Conservation (phyloP, 495 filamentous ascomycete species). For the Pseudomonodictys pantanalensis region DNA sequence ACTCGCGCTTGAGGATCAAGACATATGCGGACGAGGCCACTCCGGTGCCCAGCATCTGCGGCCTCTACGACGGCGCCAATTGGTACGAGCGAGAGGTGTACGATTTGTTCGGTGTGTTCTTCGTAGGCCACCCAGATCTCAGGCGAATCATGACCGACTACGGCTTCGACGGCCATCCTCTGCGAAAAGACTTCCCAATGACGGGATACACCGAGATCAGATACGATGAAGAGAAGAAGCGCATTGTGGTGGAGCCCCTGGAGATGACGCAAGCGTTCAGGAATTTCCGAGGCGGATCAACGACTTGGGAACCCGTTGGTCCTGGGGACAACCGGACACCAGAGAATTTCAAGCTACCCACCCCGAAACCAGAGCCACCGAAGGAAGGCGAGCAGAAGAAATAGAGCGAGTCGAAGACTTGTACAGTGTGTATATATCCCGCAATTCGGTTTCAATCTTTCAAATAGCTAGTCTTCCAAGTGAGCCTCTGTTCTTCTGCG, state of each 20-base stretch:
- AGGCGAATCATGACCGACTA: slow-evolving; percentile 99
- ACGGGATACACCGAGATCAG: slow-evolving; percentile 98
- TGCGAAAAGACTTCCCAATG: slow-evolving; percentile 96
- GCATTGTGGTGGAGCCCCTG: slow-evolving; percentile 94
- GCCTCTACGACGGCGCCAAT: slow-evolving; percentile 89
- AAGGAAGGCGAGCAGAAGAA: slow-evolving; percentile 83
- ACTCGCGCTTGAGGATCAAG: slow-evolving; percentile 95
- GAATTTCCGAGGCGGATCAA: slow-evolving; percentile 71
- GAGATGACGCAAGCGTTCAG: slow-evolving; percentile 99
- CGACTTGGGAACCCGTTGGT: slow-evolving; percentile 88
- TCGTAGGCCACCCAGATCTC: slow-evolving; percentile 90
- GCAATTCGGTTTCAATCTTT: no score
- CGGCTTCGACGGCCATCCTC: slow-evolving; percentile 95
- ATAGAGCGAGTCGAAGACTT: slow-evolving; percentile 51
- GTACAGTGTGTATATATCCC: slow-evolving; percentile 36
- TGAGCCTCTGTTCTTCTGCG: no score
- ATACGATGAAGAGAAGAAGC: slow-evolving; percentile 99
- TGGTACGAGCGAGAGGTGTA: slow-evolving; percentile 99
- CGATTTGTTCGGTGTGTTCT: slow-evolving; percentile 97
- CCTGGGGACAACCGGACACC: slow-evolving; percentile 74
- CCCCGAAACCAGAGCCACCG: slow-evolving; percentile 88
- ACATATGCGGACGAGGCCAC: slow-evolving; percentile 96
- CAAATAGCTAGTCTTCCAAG: no score
- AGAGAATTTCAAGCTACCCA: slow-evolving; percentile 88
- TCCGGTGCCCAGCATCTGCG: slow-evolving; percentile 85